A percentile compares a stretch with the other conserved stretches of the same genome.
Conservation (phyloP, 2,329 filamentous ascomycete genomes). For the Microdochium bolleyi region DNA sequence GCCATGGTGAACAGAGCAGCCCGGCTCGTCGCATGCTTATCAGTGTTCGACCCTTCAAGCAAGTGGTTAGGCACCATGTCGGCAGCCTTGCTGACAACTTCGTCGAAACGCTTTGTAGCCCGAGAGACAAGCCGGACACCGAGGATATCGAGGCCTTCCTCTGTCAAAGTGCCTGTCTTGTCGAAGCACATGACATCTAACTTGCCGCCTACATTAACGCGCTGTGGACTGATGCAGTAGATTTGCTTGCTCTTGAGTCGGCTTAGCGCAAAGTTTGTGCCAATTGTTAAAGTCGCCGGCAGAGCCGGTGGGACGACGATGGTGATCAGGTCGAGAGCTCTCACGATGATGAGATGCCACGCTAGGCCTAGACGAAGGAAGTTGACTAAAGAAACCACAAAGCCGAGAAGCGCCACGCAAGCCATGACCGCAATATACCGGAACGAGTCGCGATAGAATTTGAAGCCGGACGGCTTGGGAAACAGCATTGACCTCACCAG, state of each 20-base stretch:
- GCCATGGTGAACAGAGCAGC: conserved; percentile 91
- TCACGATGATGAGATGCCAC: conserved; percentile 86
- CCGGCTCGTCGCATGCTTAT: conserved; percentile 25
- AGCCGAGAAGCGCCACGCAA: conserved; percentile 75
- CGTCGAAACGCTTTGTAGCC: conserved; percentile 57
- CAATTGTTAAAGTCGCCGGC: conserved; percentile 90
- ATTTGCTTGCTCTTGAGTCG: conserved; percentile 84
- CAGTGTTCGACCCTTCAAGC: conserved; percentile 17
- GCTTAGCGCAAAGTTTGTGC: conserved; percentile 87
- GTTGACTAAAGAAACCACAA: conserved; percentile 85
- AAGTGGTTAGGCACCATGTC: conserved; percentile 42
- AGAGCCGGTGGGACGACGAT: conserved; percentile 95
- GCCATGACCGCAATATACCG: conserved; percentile 97
- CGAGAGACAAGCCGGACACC: conserved; percentile 73
- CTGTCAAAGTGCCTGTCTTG: conserved; percentile 96
- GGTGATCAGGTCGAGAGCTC: conserved; percentile 90
- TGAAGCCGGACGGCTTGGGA: conserved; percentile 96
- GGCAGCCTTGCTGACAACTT: conserved; percentile 61
- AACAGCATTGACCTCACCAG: conserved; percentile 97
- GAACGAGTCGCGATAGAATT: conserved; percentile 96
- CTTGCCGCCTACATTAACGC: conserved; percentile 94
- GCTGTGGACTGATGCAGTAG: conserved; percentile 95
- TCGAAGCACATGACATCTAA: conserved; percentile 96
- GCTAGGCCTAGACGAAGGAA: conserved; percentile 77
- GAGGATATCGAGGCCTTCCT: conserved; percentile 90